Evolutionary conservation across 495 filamentous ascomycete genomes (phyloP).

Genomic region (Penicillium alfredii): DNA sequence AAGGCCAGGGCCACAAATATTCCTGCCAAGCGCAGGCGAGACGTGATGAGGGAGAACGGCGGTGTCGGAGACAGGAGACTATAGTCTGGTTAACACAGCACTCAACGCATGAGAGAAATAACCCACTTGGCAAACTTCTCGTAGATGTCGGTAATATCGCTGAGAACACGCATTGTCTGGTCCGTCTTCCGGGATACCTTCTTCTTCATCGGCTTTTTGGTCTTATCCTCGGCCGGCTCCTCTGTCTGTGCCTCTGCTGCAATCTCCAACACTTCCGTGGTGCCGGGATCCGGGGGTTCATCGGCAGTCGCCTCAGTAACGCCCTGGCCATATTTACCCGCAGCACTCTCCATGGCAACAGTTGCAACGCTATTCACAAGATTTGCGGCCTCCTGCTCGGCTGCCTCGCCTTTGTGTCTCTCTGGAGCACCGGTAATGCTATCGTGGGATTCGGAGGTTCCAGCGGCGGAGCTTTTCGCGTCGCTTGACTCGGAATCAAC

Average conservation of each 20-base stretch:
- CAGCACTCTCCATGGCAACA: constrained; percentile 68
- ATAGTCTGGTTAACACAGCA: background rate
- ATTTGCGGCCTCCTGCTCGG: constrained; percentile 78
- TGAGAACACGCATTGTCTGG: constrained; percentile 69
- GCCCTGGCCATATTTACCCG: constrained; percentile 61
- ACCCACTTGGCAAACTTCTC: constrained; percentile 73
- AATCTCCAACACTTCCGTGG: constrained; percentile 47
- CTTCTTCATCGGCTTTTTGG: constrained; percentile 74
- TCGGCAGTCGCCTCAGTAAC: constrained; percentile 40
- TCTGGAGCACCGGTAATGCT: constrained; percentile 78
- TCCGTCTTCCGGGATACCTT: constrained; percentile 72
- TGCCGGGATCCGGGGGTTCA: constrained; percentile 52
- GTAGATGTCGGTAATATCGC: constrained; percentile 70
- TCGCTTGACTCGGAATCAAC: constrained; percentile 54
- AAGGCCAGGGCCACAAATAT: constrained; percentile 54
- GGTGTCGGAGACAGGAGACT: constrained; percentile 71
- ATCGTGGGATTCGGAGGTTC: constrained; percentile 68
- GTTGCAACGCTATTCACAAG: constrained; percentile 71
- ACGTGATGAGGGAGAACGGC: constrained; percentile 61
- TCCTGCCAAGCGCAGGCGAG: constrained; percentile 57
- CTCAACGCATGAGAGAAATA: background rate
- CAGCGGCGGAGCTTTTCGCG: constrained; percentile 62
- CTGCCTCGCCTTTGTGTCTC: constrained; percentile 78
- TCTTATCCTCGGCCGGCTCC: constrained; percentile 63
- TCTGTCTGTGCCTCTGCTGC: constrained; percentile 55